Percentiles rank a stretch among this genome's conserved stretches.
phyloP scores from a whole-genome alignment of 169 alveolate species.

The Cryptosporidium parvum region DNA sequence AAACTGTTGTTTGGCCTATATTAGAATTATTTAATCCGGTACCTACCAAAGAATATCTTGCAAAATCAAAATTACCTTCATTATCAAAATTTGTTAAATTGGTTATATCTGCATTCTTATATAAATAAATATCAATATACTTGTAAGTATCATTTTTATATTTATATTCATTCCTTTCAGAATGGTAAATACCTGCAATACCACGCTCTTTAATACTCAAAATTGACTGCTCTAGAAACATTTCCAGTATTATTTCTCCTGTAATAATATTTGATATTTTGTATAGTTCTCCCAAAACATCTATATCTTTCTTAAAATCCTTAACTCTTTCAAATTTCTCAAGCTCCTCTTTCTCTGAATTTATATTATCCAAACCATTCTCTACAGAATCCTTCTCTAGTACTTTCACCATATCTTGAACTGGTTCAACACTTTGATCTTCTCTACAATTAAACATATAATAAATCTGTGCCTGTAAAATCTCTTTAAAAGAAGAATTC shows the following conservation, averaged over 20 bases:
- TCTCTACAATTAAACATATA: constrained; percentile 23
- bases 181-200: constrained; percentile 53
- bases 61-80: constrained; percentile 8
- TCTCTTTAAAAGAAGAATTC: constrained; percentile 39
- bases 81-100: not conserved
- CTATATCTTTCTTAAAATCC: not conserved
- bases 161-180: constrained; percentile 16
- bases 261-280: constrained; percentile 28
- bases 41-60: constrained; percentile 8
- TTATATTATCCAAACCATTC: not conserved
- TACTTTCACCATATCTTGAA: not conserved
- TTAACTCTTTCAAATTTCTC: not conserved
- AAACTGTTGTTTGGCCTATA: not conserved
- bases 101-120: constrained; percentile 10
- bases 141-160: constrained; percentile 25
- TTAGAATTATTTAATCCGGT: not conserved
- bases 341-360: not conserved
- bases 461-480: constrained; percentile 25
- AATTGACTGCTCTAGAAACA: constrained; percentile 42
- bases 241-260: constrained; percentile 44
- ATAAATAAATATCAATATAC: constrained; percentile 43
- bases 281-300: constrained; percentile 51
- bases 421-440: not conserved
- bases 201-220: constrained; percentile 47
- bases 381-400: not conserved